Evolutionary conservation across 768 basidiomycete species (phyloP).

Genomic region (Pleurotus cornucopiae): DNA sequence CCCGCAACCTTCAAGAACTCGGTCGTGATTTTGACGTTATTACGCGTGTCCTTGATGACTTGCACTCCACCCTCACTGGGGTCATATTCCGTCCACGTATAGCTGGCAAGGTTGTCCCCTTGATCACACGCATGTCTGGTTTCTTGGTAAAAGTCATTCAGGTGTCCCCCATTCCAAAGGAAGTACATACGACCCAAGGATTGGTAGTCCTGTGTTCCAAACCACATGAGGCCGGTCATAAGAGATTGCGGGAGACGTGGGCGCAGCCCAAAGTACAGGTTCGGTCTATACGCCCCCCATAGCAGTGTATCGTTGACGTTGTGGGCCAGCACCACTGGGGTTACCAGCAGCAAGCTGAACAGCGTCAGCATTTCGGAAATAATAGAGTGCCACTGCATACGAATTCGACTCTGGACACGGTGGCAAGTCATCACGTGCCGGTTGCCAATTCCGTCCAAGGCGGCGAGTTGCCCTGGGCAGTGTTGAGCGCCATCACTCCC

Average conservation of each 20-base stretch:
- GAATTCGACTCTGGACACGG: background rate
- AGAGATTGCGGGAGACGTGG: slow-evolving; percentile 85
- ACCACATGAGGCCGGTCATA: slow-evolving; percentile 93
- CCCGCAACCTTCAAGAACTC: slow-evolving; percentile 85
- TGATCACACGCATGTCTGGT: slow-evolving; percentile 88
- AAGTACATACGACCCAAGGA: slow-evolving; percentile 56
- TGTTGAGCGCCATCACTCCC: too few relatives aligned
- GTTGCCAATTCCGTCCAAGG: too few relatives aligned
- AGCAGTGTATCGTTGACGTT: slow-evolving; percentile 50
- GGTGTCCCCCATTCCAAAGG: background rate
- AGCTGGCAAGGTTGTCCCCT: slow-evolving; percentile 72
- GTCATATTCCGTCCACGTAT: slow-evolving; percentile 88
- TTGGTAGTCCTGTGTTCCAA: slow-evolving; percentile 81
- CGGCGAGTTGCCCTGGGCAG: too few relatives aligned
- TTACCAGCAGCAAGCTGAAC: slow-evolving; percentile 42
- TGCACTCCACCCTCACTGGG: slow-evolving; percentile 83
- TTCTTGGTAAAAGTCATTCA: background rate
- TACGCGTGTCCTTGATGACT: slow-evolving; percentile 72
- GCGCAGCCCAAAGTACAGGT: slow-evolving; percentile 91
- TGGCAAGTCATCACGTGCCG: background rate
- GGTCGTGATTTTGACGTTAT: slow-evolving; percentile 83
- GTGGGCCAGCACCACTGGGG: slow-evolving; percentile 31
- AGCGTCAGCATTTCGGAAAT: slow-evolving; percentile 25
- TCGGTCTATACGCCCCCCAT: slow-evolving; percentile 89
- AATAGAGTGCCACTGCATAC: slow-evolving; percentile 13